Evolutionary conservation across 148 eudicot species (phyloP).

Genomic region (Diospyros kaki): DNA sequence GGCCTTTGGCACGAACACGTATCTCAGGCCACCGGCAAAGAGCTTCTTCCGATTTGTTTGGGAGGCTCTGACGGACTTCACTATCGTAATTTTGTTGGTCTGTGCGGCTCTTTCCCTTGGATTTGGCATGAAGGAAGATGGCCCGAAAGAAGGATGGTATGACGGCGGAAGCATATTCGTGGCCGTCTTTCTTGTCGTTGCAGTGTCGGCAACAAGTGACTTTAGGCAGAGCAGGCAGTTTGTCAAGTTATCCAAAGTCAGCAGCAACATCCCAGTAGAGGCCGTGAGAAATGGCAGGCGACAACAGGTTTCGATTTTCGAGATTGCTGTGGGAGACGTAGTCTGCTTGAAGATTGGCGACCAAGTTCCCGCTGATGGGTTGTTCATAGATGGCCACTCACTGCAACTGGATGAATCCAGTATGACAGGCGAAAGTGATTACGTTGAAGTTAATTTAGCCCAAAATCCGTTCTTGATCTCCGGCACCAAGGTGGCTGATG

Average conservation of each 20-base stretch:
- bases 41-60: conserved; percentile 11
- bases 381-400: conserved; percentile 11
- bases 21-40: conserved; percentile 2
- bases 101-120: conserved; percentile 15
- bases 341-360: conserved; percentile 9
- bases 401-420: conserved; percentile 7
- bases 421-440: conserved; percentile 9
- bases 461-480: conserved; percentile 15
- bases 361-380: conserved; percentile 12
- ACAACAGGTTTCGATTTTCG: conserved; percentile 1
- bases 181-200: conserved; percentile 1
- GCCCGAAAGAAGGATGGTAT: conserved; percentile 23
- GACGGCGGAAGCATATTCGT: conserved; percentile 28
- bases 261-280: background rate
- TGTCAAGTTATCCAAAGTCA: conserved; percentile 3
- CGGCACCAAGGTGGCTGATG: conserved; percentile 16
- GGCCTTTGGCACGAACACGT: conserved; percentile 13
- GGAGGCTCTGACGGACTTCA: conserved; percentile 19
- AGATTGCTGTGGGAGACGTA: background rate
- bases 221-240: conserved; percentile 7
- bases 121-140: conserved; percentile 10
- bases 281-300: background rate
- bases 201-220: background rate
- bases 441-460: background rate
- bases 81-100: conserved; percentile 1